Conservation (phyloP, 148 eudicot species). For the Heliamphora exappendiculata region DNA sequence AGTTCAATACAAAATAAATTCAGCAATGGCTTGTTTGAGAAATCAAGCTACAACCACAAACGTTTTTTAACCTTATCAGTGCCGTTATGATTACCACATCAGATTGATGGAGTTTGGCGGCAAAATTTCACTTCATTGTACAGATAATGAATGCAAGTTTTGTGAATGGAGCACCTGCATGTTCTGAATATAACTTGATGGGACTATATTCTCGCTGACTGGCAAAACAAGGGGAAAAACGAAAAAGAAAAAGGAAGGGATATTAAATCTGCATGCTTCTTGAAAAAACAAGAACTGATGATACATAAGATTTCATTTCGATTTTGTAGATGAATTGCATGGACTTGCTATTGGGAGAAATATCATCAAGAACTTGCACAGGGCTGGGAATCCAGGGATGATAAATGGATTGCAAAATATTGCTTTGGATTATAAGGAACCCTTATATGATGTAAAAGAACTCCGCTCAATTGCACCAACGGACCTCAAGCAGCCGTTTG, state of each 20-base stretch:
- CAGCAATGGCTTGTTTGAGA: not conserved
- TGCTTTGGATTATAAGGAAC: slow-evolving; percentile 54
- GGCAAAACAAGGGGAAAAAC: not conserved
- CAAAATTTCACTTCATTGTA: not conserved
- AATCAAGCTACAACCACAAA: not conserved
- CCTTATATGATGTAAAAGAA: slow-evolving; percentile 70
- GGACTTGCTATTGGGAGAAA: slow-evolving; percentile 89
- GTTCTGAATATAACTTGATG: not conserved
- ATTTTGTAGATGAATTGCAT: slow-evolving; percentile 85
- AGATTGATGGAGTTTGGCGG: not conserved
- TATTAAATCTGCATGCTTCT: not conserved
- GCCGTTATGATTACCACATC: not conserved
- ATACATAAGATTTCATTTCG: not conserved
- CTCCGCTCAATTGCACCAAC: slow-evolving; percentile 89
- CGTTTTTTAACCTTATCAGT: not conserved
- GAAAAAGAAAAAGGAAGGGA: too few relatives aligned
- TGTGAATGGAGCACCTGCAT: not conserved
- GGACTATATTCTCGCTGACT: not conserved
- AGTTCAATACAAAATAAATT: not conserved
- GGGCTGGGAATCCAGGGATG: slow-evolving; percentile 56
- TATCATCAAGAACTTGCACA: slow-evolving; percentile 77
- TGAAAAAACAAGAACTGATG: not conserved
- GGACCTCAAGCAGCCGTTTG: slow-evolving; percentile 90
- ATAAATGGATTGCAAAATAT: slow-evolving; percentile 20
- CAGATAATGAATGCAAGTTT: not conserved